These are phyloP conservation scores for Trypanosomatidae sp. DNA, from an alignment of 208 protist species.

Conservation along the genomic window DNA sequence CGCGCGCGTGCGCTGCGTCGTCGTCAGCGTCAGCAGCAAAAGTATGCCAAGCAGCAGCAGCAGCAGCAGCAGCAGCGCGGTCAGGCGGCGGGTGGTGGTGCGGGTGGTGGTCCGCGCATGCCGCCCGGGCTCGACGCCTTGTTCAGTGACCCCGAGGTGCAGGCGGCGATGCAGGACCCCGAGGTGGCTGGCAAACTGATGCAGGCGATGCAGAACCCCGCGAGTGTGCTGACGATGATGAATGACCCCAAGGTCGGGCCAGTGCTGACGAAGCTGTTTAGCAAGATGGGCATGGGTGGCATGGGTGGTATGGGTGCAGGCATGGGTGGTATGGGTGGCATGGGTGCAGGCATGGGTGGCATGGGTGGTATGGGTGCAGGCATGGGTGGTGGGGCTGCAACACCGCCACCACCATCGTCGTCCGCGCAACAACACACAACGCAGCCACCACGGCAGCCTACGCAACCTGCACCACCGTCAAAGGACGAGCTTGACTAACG, in stretches of 20 bases:
- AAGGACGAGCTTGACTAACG: too few relatives aligned
- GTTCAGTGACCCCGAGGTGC: conserved; percentile 41
- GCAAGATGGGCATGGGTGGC: conserved; percentile 47
- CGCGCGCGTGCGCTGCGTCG: conserved; percentile 13
- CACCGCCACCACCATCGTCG: too few relatives aligned
- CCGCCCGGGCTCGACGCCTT: conserved; percentile 12
- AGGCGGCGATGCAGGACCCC: conserved; percentile 56
- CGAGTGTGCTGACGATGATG: conserved; percentile 44
- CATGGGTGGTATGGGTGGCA: too few relatives aligned
- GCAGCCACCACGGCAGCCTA: too few relatives aligned
- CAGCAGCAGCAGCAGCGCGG: conserved; percentile 7
- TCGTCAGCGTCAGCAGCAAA: conserved; percentile 23
- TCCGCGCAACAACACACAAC: too few relatives aligned
- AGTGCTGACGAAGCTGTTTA: conserved; percentile 64
- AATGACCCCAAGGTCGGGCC: conserved; percentile 64
- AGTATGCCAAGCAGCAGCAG: conserved; percentile 14
- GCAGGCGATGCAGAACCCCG: conserved; percentile 51
- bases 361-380: too few relatives aligned
- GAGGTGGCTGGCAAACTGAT: conserved; percentile 46
- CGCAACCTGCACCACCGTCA: too few relatives aligned
- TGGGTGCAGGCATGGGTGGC: too few relatives aligned
- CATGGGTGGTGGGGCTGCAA: too few relatives aligned
- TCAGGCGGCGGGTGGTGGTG: conserved; percentile 15
- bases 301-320: too few relatives aligned
- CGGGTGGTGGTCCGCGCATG: conserved; percentile 22